Evolutionary conservation across 345 rosid genomes (phyloP), one percentile per base, ranked within the genome.

Genomic region (Aegle marmelos): DNA sequence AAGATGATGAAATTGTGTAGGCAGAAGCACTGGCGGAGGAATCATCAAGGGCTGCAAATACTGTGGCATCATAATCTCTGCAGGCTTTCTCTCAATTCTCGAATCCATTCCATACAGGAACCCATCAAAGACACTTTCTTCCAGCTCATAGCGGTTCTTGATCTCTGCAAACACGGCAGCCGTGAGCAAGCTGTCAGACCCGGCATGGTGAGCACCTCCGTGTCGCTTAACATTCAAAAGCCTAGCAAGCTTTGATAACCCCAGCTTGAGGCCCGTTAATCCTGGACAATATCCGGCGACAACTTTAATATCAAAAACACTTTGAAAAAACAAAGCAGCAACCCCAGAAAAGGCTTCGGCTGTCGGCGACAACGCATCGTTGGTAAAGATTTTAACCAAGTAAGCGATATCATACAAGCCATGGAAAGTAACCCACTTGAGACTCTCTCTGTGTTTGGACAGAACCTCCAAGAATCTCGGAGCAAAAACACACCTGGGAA

Each of bases 181-280:
- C 3, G 63, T 72, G 31, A 72, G 25, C 22, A 72, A 33, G 21
- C 75, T 56, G 36, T 72, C 75, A 0, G 64, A 72, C 1, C 64
- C 63, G 0, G 69, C 77, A 2, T 62, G 64, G 13, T 74, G 68
- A 41, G 77, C 67, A n/a, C 62, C 68, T 8, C 68, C 68, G 28
- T 17, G 5, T 39, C 68, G 27, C 25, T 25, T 9, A 0, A 62
- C 60, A 25, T 63, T 6, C 31, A 74, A 21, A 22, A 61, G 45
- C 9, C 2, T 30, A 17, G 77, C 36, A 9, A 62, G 69, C 27
- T 63, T 62, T 5, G 59, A 22, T 13, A 74, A 74, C 5, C 68
- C 57, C 3, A 61, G 19, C 8, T 74, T 53, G 5, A 13, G 50
- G 9, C 9, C 24, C 45, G 1, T 2, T 2, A 41, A 9, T 13